Evolutionary conservation across 257 asterid genomes (phyloP).

Genomic region (Solanum ossicruentum): DNA sequence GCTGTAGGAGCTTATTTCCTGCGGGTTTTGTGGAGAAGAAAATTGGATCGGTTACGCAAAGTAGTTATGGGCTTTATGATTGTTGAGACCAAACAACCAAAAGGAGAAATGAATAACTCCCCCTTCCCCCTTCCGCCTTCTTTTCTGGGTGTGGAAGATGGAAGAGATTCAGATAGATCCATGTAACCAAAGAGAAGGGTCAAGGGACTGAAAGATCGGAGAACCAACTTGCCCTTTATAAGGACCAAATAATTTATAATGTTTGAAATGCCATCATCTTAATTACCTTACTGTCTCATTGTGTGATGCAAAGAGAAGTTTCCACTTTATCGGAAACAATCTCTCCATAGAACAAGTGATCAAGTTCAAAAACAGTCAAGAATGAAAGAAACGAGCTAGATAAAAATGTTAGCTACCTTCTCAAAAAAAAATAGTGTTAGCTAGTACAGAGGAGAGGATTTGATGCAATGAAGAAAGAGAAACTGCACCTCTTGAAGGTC

Average conservation of each 20-base stretch:
- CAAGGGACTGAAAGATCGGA: not conserved
- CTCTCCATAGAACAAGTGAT: not conserved
- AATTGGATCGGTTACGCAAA: not conserved
- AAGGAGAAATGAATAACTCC: not conserved
- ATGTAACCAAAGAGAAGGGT: not conserved
- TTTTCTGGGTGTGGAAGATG: not conserved
- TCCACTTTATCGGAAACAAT: not conserved
- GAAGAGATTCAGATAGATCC: not conserved
- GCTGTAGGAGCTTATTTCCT: not conserved
- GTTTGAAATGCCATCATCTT: not conserved
- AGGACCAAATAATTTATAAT: not conserved
- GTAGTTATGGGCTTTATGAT: not conserved
- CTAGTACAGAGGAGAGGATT: not conserved
- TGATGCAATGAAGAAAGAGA: not conserved
- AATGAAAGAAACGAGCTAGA: not conserved
- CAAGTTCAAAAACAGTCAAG: not conserved
- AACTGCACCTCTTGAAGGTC: constrained; percentile 43
- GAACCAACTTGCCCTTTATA: not conserved
- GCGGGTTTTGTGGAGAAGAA: not conserved
- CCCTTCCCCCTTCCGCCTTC: not conserved
- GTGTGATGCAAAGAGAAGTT: not conserved
- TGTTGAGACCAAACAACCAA: not conserved
- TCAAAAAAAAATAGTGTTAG: not conserved
- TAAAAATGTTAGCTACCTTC: not conserved
- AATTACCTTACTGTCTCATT: not conserved